Evolutionary conservation across 192 early-diverging fungal genomes (phyloP), one percentile per base, ranked within the genome.

Genomic region (Coemansia sp.): DNA sequence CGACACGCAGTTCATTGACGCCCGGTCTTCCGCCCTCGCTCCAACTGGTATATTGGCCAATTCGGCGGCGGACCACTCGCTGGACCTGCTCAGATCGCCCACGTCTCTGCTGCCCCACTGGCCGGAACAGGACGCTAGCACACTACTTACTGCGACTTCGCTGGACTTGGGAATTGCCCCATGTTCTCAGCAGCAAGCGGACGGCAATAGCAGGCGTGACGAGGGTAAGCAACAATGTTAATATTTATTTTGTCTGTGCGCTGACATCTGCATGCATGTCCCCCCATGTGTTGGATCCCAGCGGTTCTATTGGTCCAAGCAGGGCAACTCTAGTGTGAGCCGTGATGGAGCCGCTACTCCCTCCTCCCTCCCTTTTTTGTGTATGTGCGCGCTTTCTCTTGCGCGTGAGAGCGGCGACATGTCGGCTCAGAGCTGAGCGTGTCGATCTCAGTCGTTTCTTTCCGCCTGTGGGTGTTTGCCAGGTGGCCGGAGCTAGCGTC

Each of bases 1-100:
- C 16, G 80, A 82, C 72, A 82, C 80, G n/a, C 62, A 46, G 30
- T 62, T 82, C 66, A 82, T 82, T n/a, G 80, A 82, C 39, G 80
- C 80, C 17, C 80, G 78, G 58, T 63, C 70, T 32, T 75, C 78
- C 43, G 67, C 73, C 33, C 49, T 47, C 33, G 67, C 47, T 16
- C 40, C 55, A 3, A 23, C 57, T 40, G 33, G 28, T n/a, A 32
- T 32, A n/a, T 32, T 32, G 16, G 55, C 30, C 17, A 58, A 23
- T 33, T 14, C 16, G 14, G 32, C 16, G 17, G 14, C 28, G 55
- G 30, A 58, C 5, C 52, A 28, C 52, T 55, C 52, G 52, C 55
- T 65, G 62, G 69, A 61, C 65, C n/a, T 71, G 57, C 66, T 80
- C 17, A 63, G 62, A 63, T 75, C 77, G 65, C 77, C 77, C 46